Base-by-base conservation (phyloP, 345 rosid genomes). In the Physaria fendleri region DNA sequence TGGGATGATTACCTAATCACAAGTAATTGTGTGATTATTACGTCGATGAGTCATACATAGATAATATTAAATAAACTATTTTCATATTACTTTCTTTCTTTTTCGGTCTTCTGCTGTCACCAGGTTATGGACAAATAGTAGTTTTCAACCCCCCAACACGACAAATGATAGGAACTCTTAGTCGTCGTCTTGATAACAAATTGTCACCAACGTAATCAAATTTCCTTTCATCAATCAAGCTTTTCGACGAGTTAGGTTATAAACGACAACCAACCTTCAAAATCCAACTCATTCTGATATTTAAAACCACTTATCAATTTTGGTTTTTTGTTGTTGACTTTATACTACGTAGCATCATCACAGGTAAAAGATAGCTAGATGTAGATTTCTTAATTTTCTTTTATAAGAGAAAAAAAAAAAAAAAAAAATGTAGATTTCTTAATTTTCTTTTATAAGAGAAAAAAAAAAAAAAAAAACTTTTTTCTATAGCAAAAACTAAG, bases 101-200 rank as follows among this genome's bases (percentile, higher is more conserved):
- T n/a, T 66, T 49, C 43, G 6, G 71, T 67, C 52, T 67, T 67
- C 59, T 67, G 65, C 59, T 58, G 65, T 67, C 59, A 67, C 45
- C 59, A 49, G 52, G 59, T 39, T 40, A 53, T 66, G 65, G 59
- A 58, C 71, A 58, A 15, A 58, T 16, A 32, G 16, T 40, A 40
- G 10, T 30, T 67, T 39, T 40, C 53, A 40, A 51, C 45, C n/a
- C n/a, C n/a, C 45, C 49, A 49, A 30, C 59, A 67, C 65, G 53
- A 67, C 65, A 67, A 58, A 58, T n/a, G 38, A 14, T 47, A 59
- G 15, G 59, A n/a, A n/a, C n/a, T n/a, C n/a, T n/a, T 66, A 66
- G 17, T 56, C 50, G n/a, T n/a, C n/a, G 43, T 47, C 33, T 57
- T 56, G 38, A 67, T 67, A 58, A 67, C 72, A 58, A 49, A 41